Evolutionary conservation across 2,329 filamentous ascomycete species (phyloP).

Genomic region (Apiospora malaysiana): DNA sequence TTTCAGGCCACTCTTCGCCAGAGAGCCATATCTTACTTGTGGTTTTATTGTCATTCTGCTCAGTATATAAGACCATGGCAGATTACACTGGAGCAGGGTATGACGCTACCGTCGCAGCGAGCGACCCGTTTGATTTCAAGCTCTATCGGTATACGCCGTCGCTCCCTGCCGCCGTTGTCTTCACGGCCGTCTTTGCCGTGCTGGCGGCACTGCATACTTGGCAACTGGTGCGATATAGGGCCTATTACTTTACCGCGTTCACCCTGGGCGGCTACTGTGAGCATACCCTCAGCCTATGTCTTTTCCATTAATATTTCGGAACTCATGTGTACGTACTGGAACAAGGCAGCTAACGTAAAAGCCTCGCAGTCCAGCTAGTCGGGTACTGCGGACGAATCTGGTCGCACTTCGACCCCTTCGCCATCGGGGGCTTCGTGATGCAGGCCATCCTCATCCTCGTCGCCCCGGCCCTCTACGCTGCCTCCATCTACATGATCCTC

Average conservation of each 20-base stretch:
- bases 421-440: slow-evolving; percentile 39
- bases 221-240: slow-evolving; percentile 20
- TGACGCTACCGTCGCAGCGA: neutral
- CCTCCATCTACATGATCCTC: slow-evolving; percentile 33
- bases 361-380: slow-evolving; percentile 41
- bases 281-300: neutral
- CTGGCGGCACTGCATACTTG: slow-evolving; percentile 26
- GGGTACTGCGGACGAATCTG: slow-evolving; percentile 41
- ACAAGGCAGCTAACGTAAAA: neutral
- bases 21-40: too few relatives aligned
- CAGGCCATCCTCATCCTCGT: slow-evolving; percentile 44
- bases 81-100: neutral
- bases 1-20: too few relatives aligned
- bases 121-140: slow-evolving; percentile 28
- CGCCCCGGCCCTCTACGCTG: slow-evolving; percentile 46
- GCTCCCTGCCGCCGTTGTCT: slow-evolving; percentile 28
- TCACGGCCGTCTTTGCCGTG: slow-evolving; percentile 27
- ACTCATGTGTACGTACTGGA: too few relatives aligned
- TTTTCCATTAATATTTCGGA: too few relatives aligned
- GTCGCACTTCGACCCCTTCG: slow-evolving; percentile 30
- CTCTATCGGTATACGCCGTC: slow-evolving; percentile 31
- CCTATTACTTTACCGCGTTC: slow-evolving; percentile 30
- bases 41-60: too few relatives aligned
- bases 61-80: neutral
- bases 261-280: slow-evolving; percentile 29